Evolutionary conservation across 495 filamentous ascomycete species (phyloP).

Genomic region (Lepraria neglecta): DNA sequence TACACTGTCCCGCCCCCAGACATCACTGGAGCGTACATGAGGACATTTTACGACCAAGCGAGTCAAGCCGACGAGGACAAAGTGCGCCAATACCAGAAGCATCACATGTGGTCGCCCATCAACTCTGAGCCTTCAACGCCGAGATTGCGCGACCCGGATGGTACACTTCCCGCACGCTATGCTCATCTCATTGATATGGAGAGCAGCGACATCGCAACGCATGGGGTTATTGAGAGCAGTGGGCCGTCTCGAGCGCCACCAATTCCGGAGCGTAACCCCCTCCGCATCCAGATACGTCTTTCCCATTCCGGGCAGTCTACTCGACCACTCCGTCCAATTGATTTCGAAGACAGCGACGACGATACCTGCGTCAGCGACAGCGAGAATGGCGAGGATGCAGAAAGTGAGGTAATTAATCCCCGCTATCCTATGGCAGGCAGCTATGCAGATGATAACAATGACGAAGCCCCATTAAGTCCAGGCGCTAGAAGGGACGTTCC

Average conservation of each 20-base stretch:
- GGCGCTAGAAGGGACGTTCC: neutral
- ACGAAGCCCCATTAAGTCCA: neutral
- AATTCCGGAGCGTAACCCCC: too few species aligned
- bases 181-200: too few species aligned
- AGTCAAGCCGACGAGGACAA: neutral
- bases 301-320: neutral
- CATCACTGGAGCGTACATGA: neutral
- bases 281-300: neutral
- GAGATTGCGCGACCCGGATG: too few species aligned
- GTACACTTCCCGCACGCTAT: neutral
- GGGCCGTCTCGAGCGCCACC: too few species aligned
- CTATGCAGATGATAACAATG: too few species aligned
- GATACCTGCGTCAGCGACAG: neutral
- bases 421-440: too few species aligned
- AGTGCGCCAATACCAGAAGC: neutral
- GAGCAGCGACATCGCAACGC: too few species aligned
- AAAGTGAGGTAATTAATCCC: neutral
- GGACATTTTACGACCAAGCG: neutral
- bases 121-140: neutral
- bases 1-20: neutral
- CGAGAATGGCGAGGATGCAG: neutral
- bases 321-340: neutral
- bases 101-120: neutral
- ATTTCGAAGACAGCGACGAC: slow-evolving; percentile 6
- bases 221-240: too few species aligned